These are phyloP conservation scores for Phyllostachys edulis DNA, from an alignment of 176 grass and related monocot species.

Conservation along the genomic window DNA sequence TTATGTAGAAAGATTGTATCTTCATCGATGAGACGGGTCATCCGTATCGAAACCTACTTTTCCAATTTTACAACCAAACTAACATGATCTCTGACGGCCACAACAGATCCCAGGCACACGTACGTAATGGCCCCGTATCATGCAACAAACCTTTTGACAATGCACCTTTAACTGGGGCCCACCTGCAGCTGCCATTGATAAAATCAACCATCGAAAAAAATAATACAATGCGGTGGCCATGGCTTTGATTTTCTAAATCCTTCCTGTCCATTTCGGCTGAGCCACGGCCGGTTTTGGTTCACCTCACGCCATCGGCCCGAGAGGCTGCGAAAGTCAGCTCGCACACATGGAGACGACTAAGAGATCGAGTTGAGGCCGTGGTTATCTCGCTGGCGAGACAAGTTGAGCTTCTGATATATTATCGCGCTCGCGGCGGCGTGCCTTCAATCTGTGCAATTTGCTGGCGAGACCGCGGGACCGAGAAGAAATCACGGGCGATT, in stretches of 20 bases:
- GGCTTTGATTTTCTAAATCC: not conserved
- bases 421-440: not conserved
- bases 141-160: conserved; percentile 7
- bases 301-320: conserved; percentile 15
- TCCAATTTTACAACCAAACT: too few relatives aligned
- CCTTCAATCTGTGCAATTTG: not conserved
- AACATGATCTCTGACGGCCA: not conserved
- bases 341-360: conserved; percentile 33
- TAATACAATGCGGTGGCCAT: not conserved
- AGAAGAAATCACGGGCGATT: not conserved
- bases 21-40: too few relatives aligned
- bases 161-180: not conserved
- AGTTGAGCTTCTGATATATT: not conserved
- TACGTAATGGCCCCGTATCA: not conserved
- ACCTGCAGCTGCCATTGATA: not conserved
- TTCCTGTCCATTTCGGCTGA: conserved; percentile 39
- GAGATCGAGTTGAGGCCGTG: not conserved
- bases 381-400: not conserved
- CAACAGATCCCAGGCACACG: conserved; percentile 16
- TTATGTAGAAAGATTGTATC: too few relatives aligned
- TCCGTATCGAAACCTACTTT: too few relatives aligned
- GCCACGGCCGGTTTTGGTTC: not conserved
- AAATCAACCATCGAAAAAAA: not conserved
- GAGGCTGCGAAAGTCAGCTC: conserved; percentile 39
- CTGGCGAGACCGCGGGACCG: not conserved